A percentile compares a stretch with the other conserved stretches of the same genome.
Evolutionary conservation across 2,329 filamentous ascomycete species (phyloP).

Genomic region (Cladophialophora exuberans): DNA sequence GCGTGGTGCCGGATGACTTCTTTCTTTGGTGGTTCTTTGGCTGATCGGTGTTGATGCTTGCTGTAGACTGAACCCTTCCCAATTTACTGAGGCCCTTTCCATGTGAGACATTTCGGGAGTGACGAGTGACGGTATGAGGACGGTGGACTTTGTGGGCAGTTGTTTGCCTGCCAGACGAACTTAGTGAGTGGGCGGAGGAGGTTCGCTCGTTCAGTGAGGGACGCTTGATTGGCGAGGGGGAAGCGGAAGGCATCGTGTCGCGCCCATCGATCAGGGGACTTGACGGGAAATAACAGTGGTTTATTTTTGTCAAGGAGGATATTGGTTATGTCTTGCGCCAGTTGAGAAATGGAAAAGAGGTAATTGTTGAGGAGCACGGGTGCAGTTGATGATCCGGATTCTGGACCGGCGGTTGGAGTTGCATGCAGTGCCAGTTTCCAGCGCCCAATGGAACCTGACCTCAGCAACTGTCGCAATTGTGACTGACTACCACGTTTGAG

Average conservation of each 20-base stretch:
- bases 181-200: slow-evolving; percentile 31
- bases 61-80: slow-evolving; percentile 40
- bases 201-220: slow-evolving; percentile 31
- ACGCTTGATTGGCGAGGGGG: slow-evolving; percentile 32
- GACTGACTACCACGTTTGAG: too few relatives aligned
- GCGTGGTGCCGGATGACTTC: slow-evolving; percentile 48
- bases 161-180: slow-evolving; percentile 31
- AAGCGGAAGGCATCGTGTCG: slow-evolving; percentile 33
- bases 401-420: slow-evolving; percentile 1
- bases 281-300: neutral
- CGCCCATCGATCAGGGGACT: slow-evolving; percentile 13
- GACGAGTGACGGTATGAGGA: slow-evolving; percentile 47
- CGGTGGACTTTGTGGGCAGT: slow-evolving; percentile 42
- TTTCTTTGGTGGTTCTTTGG: slow-evolving; percentile 51
- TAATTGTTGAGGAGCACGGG: slow-evolving; percentile 10
- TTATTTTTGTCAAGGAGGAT: neutral
- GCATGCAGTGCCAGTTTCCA: slow-evolving; percentile 3
- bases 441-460: slow-evolving; percentile 6
- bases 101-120: slow-evolving; percentile 48
- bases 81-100: slow-evolving; percentile 50
- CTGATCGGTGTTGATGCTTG: slow-evolving; percentile 39
- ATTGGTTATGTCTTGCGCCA: neutral
- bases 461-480: too few relatives aligned
- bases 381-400: slow-evolving; percentile 4
- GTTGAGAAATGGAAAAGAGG: slow-evolving; percentile 2